A percentile compares a stretch with the other conserved stretches of the same genome.
phyloP scores from a whole-genome alignment of 2,329 filamentous ascomycete species.

The Ustulina deusta region DNA sequence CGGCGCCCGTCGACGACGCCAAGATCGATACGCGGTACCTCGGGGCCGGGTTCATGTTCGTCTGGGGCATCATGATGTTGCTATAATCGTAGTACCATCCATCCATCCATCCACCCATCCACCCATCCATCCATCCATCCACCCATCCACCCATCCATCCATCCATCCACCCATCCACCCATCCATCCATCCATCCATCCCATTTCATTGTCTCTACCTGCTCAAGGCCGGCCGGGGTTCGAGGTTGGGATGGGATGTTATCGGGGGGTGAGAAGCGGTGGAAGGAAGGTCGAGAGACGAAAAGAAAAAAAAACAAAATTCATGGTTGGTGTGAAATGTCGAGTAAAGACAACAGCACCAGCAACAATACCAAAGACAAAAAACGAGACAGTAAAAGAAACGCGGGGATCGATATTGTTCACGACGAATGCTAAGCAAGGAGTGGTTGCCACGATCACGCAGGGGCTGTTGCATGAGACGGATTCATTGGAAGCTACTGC shows the following conservation, averaged over 20 bases:
- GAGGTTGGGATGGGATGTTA: not conserved
- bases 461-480: not conserved
- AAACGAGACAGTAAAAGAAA: not conserved
- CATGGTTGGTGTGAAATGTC: not conserved
- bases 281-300: not conserved
- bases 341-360: not conserved
- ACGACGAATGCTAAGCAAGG: not conserved
- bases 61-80: conserved; percentile 28
- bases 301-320: no score
- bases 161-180: no score
- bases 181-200: no score
- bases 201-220: no score
- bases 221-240: no score
- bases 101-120: no score
- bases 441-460: not conserved
- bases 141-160: no score
- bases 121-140: no score
- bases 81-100: not conserved
- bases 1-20: conserved; percentile 14
- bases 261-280: not conserved
- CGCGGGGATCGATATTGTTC: not conserved
- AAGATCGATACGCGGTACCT: conserved; percentile 20
- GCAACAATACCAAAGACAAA: not conserved
- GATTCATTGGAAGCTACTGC: not conserved
- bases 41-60: conserved; percentile 11